Conservation (phyloP, 495 filamentous ascomycete species). For the Annulohypoxylon stygium region DNA sequence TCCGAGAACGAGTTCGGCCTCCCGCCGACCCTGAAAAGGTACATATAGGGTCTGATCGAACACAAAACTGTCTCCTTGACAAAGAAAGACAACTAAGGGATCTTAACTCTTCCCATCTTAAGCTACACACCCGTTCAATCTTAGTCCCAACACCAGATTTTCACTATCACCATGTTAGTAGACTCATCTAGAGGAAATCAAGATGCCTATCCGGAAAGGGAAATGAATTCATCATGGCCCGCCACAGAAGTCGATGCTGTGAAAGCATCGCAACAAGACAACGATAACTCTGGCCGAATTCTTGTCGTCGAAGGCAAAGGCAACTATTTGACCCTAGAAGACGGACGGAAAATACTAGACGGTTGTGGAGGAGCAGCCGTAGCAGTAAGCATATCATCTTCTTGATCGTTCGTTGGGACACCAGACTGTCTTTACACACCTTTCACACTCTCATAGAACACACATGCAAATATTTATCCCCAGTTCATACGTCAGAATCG, state of each 20-base stretch:
- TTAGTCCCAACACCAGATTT: conserved; percentile 6
- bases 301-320: conserved; percentile 51
- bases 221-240: conserved; percentile 3
- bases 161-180: conserved; percentile 14
- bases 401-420: neutral
- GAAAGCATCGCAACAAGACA: conserved; percentile 11
- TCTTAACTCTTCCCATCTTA: neutral
- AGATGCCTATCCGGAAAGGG: conserved; percentile 18
- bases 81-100: conserved; percentile 22
- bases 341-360: conserved; percentile 75
- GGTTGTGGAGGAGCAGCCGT: conserved; percentile 69
- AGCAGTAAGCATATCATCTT: conserved; percentile 44
- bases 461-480: neutral
- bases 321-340: conserved; percentile 61
- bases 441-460: neutral
- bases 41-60: conserved; percentile 18
- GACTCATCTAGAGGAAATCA: conserved; percentile 17
- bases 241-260: conserved; percentile 9
- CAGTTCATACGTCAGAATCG: neutral
- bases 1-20: conserved; percentile 17
- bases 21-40: conserved; percentile 10
- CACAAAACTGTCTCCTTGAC: conserved; percentile 1
- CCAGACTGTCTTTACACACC: neutral
- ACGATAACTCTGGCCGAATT: neutral
- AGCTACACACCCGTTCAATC: neutral